phyloP scores from a whole-genome alignment of 371 early-diverging fungal genomes.

The Apophysomyces ossiformis region DNA sequence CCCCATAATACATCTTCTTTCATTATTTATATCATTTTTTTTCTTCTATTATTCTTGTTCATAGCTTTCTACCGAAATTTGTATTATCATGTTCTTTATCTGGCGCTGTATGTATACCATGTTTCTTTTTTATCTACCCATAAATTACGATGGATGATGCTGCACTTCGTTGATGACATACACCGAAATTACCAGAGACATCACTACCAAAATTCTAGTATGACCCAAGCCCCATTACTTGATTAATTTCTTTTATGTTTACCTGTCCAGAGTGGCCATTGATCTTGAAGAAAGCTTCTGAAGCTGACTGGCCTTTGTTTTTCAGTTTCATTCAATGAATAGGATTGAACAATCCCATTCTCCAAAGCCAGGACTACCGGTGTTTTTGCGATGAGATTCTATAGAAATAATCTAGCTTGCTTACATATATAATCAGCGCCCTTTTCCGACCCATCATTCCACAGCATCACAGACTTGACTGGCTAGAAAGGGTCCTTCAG shows the following conservation, averaged over 20 bases:
- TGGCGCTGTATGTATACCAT: conserved; percentile 13
- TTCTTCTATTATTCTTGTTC: conserved; percentile 3
- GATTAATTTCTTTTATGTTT: neutral
- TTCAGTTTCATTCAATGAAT: conserved; percentile 22
- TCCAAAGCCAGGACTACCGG: conserved; percentile 21
- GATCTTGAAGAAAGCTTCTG: conserved; percentile 14
- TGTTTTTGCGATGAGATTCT: neutral
- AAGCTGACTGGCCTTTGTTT: conserved; percentile 14
- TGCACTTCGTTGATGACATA: conserved; percentile 26
- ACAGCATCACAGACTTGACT: conserved; percentile 15
- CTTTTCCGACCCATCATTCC: conserved; percentile 1
- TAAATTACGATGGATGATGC: conserved; percentile 14
- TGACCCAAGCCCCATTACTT: too few species aligned
- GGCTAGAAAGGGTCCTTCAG: neutral
- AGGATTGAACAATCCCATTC: conserved; percentile 22
- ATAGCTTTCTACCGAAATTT: conserved; percentile 13
- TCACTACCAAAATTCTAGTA: conserved; percentile 13
- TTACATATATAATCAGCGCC: conserved; percentile 19
- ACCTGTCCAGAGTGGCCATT: conserved; percentile 24
- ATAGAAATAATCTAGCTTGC: neutral
- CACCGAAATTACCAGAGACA: conserved; percentile 23
- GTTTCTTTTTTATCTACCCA: conserved; percentile 10
- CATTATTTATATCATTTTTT: conserved; percentile 12
- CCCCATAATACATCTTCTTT: conserved; percentile 9
- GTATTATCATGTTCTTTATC: conserved; percentile 16